These are phyloP conservation scores for Scedosporium boydii DNA, from an alignment of 2,329 filamentous ascomycete genomes.

Conservation along the genomic window DNA sequence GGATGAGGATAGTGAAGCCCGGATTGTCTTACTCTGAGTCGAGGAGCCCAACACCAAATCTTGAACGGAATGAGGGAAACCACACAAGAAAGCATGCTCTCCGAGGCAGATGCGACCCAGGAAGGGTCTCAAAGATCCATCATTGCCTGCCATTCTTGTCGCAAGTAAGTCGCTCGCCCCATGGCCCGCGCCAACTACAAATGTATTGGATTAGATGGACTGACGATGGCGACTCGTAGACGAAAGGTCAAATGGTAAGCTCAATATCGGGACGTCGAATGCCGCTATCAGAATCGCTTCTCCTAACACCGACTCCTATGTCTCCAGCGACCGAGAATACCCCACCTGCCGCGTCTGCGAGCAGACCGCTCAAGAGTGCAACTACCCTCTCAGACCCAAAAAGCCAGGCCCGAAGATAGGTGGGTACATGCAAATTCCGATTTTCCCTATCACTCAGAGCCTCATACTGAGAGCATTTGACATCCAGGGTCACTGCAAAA, in stretches of 20 bases:
- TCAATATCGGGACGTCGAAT: too few relatives aligned
- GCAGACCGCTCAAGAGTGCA: slow-evolving; percentile 13
- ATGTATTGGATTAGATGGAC: background rate
- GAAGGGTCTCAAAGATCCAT: background rate
- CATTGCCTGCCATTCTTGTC: slow-evolving; percentile 5
- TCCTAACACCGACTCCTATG: too few relatives aligned
- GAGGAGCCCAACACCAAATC: too few relatives aligned
- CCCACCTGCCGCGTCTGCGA: slow-evolving; percentile 15
- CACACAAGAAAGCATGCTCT: too few relatives aligned
- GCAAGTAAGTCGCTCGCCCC: background rate
- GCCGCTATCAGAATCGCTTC: background rate
- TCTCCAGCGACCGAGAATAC: slow-evolving; percentile 13
- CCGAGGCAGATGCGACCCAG: background rate
- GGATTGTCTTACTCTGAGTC: too few relatives aligned
- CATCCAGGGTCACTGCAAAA: background rate
- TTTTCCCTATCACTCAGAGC: background rate
- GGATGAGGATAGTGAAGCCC: too few relatives aligned
- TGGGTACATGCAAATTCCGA: background rate
- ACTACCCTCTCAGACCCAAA: slow-evolving; percentile 15
- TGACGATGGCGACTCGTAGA: slow-evolving; percentile 7
- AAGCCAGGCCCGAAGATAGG: slow-evolving; percentile 22
- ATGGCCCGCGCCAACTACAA: too few relatives aligned
- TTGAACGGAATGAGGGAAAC: too few relatives aligned
- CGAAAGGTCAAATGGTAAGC: slow-evolving; percentile 17
- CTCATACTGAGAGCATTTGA: background rate